Conservation (phyloP, 179 eudicot genomes). For the Silene vulgaris region DNA sequence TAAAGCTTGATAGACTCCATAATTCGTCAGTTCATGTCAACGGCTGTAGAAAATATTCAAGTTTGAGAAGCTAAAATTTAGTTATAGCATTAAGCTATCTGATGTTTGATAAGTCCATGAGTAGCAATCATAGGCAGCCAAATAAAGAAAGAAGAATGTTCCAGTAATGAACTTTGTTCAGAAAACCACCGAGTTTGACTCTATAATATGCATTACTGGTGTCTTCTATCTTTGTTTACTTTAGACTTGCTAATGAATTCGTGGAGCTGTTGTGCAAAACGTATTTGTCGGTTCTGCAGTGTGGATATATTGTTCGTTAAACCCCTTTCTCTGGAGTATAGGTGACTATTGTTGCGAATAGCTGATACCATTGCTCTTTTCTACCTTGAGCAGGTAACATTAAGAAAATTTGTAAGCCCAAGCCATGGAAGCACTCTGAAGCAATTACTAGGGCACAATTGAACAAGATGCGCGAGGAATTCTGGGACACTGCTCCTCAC, state of each 20-base stretch:
- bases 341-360: not conserved
- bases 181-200: not conserved
- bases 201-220: not conserved
- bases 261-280: not conserved
- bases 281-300: not conserved
- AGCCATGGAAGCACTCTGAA: slow-evolving; percentile 81
- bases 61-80: not conserved
- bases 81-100: too few species aligned
- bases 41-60: not conserved
- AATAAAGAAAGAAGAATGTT: too few species aligned
- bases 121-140: too few species aligned
- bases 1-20: not conserved
- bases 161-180: too few species aligned
- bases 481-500: slow-evolving; percentile 98
- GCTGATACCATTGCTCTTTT: slow-evolving; percentile 10
- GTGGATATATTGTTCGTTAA: not conserved
- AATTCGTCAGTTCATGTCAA: not conserved
- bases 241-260: not conserved
- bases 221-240: not conserved
- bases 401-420: slow-evolving; percentile 69
- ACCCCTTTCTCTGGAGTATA: not conserved
- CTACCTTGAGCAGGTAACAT: slow-evolving; percentile 28
- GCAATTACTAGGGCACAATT: slow-evolving; percentile 65
- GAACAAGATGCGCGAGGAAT: slow-evolving; percentile 72
- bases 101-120: too few species aligned